Base-by-base conservation (phyloP, 2,329 filamentous ascomycete genomes). In the Pyricularia pennisetigena region DNA sequence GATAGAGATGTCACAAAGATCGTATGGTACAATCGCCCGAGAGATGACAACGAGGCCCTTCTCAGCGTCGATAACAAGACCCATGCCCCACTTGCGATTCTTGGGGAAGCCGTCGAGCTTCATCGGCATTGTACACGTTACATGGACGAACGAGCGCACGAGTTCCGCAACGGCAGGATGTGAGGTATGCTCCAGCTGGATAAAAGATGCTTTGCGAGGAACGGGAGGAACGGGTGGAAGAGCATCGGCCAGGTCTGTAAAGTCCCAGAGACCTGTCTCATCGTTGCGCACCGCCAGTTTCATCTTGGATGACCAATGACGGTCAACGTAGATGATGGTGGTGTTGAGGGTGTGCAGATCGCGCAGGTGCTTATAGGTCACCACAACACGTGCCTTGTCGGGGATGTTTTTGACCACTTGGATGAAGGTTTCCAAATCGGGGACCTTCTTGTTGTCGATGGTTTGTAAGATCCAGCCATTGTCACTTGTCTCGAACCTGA, bases 61-160 rank as follows among this genome's bases (percentile, higher is more conserved):
- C 70, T 96, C 93, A 0, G 96, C 95, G 78, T 99, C 95, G 70
- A 99, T 92, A n/a, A 99, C 94, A 54, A 99, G 82, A 57, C 95
- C 95, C 83, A 97, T 97, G 0, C 95, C 95, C 81, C 93, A 95
- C 79, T 97, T 95, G 65, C 93, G 86, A 72, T 95, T 93, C 77
- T 95, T 92, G 6, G 95, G 96, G 77, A 97, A 99, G n/a, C 95
- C 95, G 76, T 99, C 95, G 10, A 99, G 85, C 82, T 98, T 98
- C 70, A 99, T 82, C 0, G 95, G 95, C 90, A 99, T 94, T 28
- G 90, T 91, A 74, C 94, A 97, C 71, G 92, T 90, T 68, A 99
- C 91, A 57, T 95, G 90, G 29, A 99, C 94, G 76, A 99, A 98
- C 76, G 94, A 97, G 72, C 92, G 90, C 57, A 99, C 92, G 70